Percentiles rank a stretch among this genome's conserved stretches.
These are phyloP conservation scores for Sophora flavescens DNA, from an alignment of 306 rosid species.

Conservation along the genomic window DNA sequence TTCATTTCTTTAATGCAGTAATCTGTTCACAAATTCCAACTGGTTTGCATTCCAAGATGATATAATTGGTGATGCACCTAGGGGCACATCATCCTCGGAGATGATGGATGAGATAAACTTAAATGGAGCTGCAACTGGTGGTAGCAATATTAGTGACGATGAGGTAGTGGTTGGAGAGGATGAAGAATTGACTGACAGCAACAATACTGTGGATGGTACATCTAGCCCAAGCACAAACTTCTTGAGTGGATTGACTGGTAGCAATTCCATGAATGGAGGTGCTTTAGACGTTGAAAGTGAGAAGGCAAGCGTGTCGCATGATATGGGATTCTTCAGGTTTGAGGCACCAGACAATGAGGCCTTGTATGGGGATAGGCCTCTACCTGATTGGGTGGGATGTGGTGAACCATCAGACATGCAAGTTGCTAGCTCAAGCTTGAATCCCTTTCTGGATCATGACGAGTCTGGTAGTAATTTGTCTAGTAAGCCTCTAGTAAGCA, in stretches of 20 bases:
- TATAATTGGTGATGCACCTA: conserved; percentile 66
- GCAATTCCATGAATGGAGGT: conserved; percentile 57
- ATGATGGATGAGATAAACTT: conserved; percentile 86
- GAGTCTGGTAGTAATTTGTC: conserved; percentile 51
- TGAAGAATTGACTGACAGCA: conserved; percentile 70
- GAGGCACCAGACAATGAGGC: conserved; percentile 78
- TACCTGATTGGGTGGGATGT: conserved; percentile 98
- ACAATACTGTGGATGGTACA: conserved; percentile 59
- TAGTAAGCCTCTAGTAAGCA: conserved; percentile 51
- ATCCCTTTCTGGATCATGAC: conserved; percentile 79
- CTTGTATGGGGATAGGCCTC: conserved; percentile 76
- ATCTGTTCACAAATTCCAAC: conserved; percentile 92
- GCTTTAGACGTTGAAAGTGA: conserved; percentile 54
- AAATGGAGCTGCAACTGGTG: conserved; percentile 68
- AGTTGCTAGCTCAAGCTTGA: conserved; percentile 73
- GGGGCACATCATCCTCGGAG: conserved; percentile 70
- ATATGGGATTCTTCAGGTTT: conserved; percentile 83
- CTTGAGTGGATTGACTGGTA: conserved; percentile 56
- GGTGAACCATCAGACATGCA: conserved; percentile 75
- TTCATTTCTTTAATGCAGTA: conserved; percentile 63
- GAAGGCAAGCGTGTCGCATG: conserved; percentile 64
- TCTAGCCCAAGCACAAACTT: conserved; percentile 63
- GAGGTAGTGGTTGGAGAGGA: conserved; percentile 95
- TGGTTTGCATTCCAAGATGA: conserved; percentile 99
- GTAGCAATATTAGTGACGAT: conserved; percentile 84